These are phyloP conservation scores for Phaeosphaeriaceae sp. DNA, from an alignment of 2,329 filamentous ascomycete genomes.

Conservation along the genomic window DNA sequence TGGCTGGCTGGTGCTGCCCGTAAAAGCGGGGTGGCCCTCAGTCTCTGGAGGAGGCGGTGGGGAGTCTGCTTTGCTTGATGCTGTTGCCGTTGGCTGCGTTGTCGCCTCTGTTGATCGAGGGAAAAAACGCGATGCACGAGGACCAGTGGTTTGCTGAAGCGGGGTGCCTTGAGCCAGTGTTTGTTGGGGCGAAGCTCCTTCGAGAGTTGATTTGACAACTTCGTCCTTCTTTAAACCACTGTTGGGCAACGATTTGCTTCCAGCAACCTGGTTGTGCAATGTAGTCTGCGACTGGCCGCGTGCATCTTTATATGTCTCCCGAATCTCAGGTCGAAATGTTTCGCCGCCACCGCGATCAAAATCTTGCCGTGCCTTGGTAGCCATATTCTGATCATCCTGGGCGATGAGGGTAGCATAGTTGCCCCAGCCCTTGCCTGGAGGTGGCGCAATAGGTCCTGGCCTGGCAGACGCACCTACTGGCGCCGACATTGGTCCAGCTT, in stretches of 20 bases:
- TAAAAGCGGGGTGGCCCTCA: constrained; percentile 74
- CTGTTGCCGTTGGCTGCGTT: constrained; percentile 20
- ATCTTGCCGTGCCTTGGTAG: constrained; percentile 34
- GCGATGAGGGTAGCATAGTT: constrained; percentile 40
- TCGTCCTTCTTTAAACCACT: constrained; percentile 35
- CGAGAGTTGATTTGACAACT: constrained; percentile 24
- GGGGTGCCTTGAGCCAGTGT: constrained; percentile 25
- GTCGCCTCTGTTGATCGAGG: constrained; percentile 36
- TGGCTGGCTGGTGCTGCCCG: constrained; percentile 68
- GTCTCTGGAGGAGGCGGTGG: constrained; percentile 70
- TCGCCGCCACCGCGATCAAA: constrained; percentile 36
- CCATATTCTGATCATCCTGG: constrained; percentile 35
- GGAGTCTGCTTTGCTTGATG: constrained; percentile 35
- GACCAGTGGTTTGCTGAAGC: constrained; percentile 33
- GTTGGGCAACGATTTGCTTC: constrained; percentile 17
- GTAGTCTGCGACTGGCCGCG: constrained; percentile 39
- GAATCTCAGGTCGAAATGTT: constrained; percentile 40
- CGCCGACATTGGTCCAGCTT: constrained; percentile 17
- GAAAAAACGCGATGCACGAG: constrained; percentile 48
- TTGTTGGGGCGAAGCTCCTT: constrained; percentile 32
- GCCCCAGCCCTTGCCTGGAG: constrained; percentile 39
- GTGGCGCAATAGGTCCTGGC: constrained; percentile 40
- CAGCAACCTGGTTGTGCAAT: constrained; percentile 33
- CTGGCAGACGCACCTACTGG: constrained; percentile 21
- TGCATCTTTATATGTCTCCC: constrained; percentile 41